Evolutionary conservation across 331 rosid genomes (phyloP).

Genomic region (Ulmus americana): DNA sequence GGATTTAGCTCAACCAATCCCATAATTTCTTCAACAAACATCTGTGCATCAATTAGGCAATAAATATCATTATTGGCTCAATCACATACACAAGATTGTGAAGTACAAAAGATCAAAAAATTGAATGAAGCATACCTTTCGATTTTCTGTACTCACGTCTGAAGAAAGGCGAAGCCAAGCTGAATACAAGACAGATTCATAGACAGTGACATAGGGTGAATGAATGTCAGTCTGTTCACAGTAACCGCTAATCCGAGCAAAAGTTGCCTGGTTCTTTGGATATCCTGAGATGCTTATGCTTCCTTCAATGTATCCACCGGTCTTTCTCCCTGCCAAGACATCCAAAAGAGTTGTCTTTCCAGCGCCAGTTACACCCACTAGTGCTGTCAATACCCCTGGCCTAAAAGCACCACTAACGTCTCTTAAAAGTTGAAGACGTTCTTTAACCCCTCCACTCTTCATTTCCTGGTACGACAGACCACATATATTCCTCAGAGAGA

Average conservation of each 20-base stretch:
- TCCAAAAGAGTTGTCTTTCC: slow-evolving; percentile 51
- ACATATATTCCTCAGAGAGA: slow-evolving; percentile 1
- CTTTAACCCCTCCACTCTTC: slow-evolving; percentile 34
- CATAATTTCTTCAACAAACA: slow-evolving; percentile 49
- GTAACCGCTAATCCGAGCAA: slow-evolving; percentile 42
- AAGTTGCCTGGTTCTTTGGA: slow-evolving; percentile 43
- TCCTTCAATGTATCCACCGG: slow-evolving; percentile 43
- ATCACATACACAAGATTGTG: not conserved
- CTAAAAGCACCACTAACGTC: slow-evolving; percentile 47
- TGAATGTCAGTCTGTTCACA: slow-evolving; percentile 51
- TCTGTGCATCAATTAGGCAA: slow-evolving; percentile 9
- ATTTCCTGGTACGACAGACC: slow-evolving; percentile 35
- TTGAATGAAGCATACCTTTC: slow-evolving; percentile 22
- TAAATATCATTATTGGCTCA: not conserved
- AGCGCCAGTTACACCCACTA: slow-evolving; percentile 51
- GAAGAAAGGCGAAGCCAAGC: slow-evolving; percentile 49
- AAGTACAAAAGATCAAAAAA: not conserved
- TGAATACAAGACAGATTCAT: slow-evolving; percentile 40
- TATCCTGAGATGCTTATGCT: slow-evolving; percentile 40
- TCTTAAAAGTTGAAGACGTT: slow-evolving; percentile 37
- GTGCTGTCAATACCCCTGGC: slow-evolving; percentile 48
- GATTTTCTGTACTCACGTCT: slow-evolving; percentile 21
- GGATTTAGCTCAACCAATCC: slow-evolving; percentile 37
- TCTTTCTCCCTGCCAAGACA: slow-evolving; percentile 48
- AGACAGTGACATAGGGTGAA: slow-evolving; percentile 40